Evolutionary conservation across 345 rosid species (phyloP), one percentile per base, ranked within the genome.

Genomic region (Arabis alpina): DNA sequence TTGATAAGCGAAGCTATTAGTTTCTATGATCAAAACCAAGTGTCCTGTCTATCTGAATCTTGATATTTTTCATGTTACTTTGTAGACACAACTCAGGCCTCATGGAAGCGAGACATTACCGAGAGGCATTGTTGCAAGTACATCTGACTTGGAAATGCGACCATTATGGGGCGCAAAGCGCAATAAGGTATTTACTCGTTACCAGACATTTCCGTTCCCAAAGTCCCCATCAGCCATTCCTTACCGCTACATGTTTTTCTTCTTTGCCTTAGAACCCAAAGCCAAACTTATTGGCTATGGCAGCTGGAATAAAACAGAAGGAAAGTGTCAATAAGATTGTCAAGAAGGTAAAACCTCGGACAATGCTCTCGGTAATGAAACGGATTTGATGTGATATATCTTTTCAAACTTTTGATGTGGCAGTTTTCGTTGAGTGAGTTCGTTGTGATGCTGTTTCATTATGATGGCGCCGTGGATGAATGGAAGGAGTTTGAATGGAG

Each of bases 401-500:
- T 6, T 12, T 39, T 61, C 54, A 6, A 13, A 24, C 28, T 40
- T 76, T 27, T 2, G 10, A 10, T 51, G 13, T 52, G 53, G 53
- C 89, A 92, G 96, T 92, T 92, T 67, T 71, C 79, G 3, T 73
- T 76, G 47, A 82, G 70, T 64, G 86, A 82, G 63, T 89, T 92
- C 8, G 74, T 71, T 13, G 81, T 87, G 71, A 89, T 89, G 96
- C 76, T 89, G 62, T 92, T 92, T 66, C 98, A 92, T 73, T 88
- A 89, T 23, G 96, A 92, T 53, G 92, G 91, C 12, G 49, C 52
- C 10, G 87, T 92, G 71, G 87, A 92, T 65, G 83, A 77, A 19
- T 89, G 96, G 96, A 89, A 62, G 47, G 81, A 86, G 70, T 77
- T 83, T 10, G 83, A 84, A 28, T 92, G 98, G 94, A 84, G 82